Base-by-base conservation (phyloP, 345 rosid species). In the Citrus maxima region DNA sequence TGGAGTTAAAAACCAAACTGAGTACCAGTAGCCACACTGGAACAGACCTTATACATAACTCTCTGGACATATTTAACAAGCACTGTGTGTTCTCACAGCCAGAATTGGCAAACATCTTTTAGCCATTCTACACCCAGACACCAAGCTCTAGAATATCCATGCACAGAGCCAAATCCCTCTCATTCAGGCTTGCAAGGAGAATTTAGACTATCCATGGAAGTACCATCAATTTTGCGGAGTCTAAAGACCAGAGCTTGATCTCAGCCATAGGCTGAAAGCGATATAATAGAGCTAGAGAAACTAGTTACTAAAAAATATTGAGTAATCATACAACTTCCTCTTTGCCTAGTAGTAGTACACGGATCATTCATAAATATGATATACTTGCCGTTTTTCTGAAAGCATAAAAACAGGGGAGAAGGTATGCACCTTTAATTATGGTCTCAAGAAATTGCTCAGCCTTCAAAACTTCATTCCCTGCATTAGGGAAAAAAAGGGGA, bases 381-480 rank as follows among this genome's bases (percentile, higher is more conserved):
- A 21, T 56, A 18, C 56, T 40, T 60, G 58, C 32, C 30, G 30
- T 67, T 51, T 67, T 13, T 24, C 21, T 62, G 37, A 10, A 78
- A 51, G 54, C 51, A 75, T 3, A 69, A 38, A 12, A 13, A 62
- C 34, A 8, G 16, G 40, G 77, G 35, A 76, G 63, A 71, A 12
- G 25, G 66, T 5, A 51, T n/a, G 49, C 61, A 95, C 97, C 95
- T 91, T 90, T 89, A 75, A 95, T 95, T 72, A 91, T 55, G 19
- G 87, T 80, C 87, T 95, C 97, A 28, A 95, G 93, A 81, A 93
- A 89, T 75, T 82, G 82, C 88, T 90, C 97, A 3, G 88, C 87
- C 84, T 90, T 93, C 82, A 95, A 83, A 68, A 89, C 82, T 84
- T 93, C 91, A 49, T 90, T 81, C 72, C 92, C 98, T 95, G 90